Base-by-base conservation (phyloP, 2,329 filamentous ascomycete species). In the Zymoseptoria pseudotritici region DNA sequence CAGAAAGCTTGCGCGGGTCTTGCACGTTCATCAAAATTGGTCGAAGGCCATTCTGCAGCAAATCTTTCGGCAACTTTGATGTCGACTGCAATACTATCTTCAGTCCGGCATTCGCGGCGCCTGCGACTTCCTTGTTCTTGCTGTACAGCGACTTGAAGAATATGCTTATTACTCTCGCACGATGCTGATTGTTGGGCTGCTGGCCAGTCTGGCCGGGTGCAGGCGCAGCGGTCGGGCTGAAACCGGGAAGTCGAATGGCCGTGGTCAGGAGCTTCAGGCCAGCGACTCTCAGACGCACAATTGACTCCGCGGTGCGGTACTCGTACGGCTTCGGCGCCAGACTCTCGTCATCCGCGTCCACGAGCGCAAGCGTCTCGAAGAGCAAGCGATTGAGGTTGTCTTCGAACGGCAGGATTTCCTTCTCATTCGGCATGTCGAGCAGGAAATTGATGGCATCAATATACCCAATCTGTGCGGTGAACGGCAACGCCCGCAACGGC, bases 121-220 rank as follows among this genome's bases (percentile, higher is more conserved):
- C 90, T 57, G 97, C 95, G 2, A 96, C 96, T 50, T 92, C 90
- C 53, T 89, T 87, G 3, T 92, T 95, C 70, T 95, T 91, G 0
- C 91, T 93, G 74, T 99, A 99, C 1, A 99, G 80, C 46, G 90
- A 95, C 71, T 97, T 97, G 82, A 99, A 99, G 77, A 99, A 99
- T 1, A 97, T 91, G 0, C 90, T 86, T 19, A 99, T 92, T 54
- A 97, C 96, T 31, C 74, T 75, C 36, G 74, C 74, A 52, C 85
- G 80, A 61, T 80, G 77, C 61, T 81, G 79, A 49, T 80, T 84
- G 50, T 82, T 80, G 65, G 89, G 86, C 46, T 86, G 83, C 22
- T 63, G 62, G 56, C 62, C 61, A 11, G 61, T 57, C 50, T 58
- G 61, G 50, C 59, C 61, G 20, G 56, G 56, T 36, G 52, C 58